Conservation (phyloP, 495 filamentous ascomycete species). For the Friedmanniomyces simplex region DNA sequence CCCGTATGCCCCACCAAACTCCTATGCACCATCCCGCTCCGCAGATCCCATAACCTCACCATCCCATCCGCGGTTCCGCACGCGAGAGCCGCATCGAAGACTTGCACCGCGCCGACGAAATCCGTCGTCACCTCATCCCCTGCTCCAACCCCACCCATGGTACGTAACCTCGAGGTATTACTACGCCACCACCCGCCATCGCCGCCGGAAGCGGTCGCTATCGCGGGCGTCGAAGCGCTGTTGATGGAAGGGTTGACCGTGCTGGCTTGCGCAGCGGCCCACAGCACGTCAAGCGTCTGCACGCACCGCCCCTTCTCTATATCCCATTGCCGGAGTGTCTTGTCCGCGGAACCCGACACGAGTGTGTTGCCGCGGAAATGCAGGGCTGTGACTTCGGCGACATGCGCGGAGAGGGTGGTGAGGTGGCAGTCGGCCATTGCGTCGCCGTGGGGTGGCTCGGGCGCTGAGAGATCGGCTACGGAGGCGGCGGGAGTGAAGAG, state of each 20-base stretch:
- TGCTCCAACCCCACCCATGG: background rate
- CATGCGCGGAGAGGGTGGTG: conserved; percentile 77
- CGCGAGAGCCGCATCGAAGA: conserved; percentile 94
- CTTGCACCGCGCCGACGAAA: conserved; percentile 91
- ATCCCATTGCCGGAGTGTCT: conserved; percentile 97
- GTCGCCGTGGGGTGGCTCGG: conserved; percentile 42
- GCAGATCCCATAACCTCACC: conserved; percentile 93
- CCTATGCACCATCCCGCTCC: conserved; percentile 90
- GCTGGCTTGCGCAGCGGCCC: conserved; percentile 89
- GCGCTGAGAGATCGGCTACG: background rate
- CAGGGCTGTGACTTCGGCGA: conserved; percentile 89
- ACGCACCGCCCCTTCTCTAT: conserved; percentile 89
- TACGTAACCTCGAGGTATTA: too few species aligned
- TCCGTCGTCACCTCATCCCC: conserved; percentile 53
- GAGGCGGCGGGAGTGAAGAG: conserved; percentile 12
- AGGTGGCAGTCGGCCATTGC: conserved; percentile 81
- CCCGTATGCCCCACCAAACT: conserved; percentile 95
- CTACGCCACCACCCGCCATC: conserved; percentile 34
- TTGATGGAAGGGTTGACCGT: conserved; percentile 36
- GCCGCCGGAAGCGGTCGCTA: background rate
- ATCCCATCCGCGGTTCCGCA: conserved; percentile 97
- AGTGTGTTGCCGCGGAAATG: conserved; percentile 81
- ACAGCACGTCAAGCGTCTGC: conserved; percentile 96
- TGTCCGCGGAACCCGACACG: conserved; percentile 92
- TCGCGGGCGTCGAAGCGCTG: background rate